Evolutionary conservation across 805 yeast species (phyloP), one percentile per base, ranked within the genome.

Genomic region (Lipomyces starkeyi): DNA sequence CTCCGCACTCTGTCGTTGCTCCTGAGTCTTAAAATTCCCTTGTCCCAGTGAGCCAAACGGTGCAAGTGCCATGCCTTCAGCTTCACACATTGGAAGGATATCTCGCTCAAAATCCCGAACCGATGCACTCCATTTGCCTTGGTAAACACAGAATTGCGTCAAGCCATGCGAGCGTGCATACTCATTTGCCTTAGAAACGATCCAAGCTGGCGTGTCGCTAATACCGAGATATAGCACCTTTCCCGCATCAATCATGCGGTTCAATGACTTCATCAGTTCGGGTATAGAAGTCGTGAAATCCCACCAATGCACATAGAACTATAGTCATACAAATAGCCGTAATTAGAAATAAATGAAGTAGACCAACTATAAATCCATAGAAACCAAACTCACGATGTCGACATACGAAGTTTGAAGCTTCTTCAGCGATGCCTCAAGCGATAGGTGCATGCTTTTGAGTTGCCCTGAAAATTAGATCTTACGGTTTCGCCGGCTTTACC

Each of bases 151-250:
- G 66, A 74, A 74, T 13, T 70, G 75, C 29, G 73, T 63, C 64
- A 73, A 62, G 2, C 73, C 73, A 43, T 74, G 67, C n/a, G 64
- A 62, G 25, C 65, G 65, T 25, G 76, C 75, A 57, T 73, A 73
- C 20, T 64, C 53, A n/a, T 64, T 64, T 9, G 60, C 58, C 55
- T 34, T 63, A 13, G 61, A 20, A 7, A 72, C 76, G 8, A 74
- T 69, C 76, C 76, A 74, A 2, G 76, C 76, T 20, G 76, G 76
- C 13, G 72, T 64, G 63, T 74, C 76, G 47, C 75, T 72, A 8
- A 67, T 65, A 2, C 76, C 76, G 27, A 73, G 70, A 57, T 73
- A 74, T 22, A 73, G 54, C 13, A 73, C 76, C 54, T 73, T 73
- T 20, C 75, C 73, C 34, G 52, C 17, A 52, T n/a, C 43, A 20